Evolutionary conservation across 2,329 filamentous ascomycete species (phyloP), one percentile per base, ranked within the genome.

Genomic region (Epichloe amarillans): DNA sequence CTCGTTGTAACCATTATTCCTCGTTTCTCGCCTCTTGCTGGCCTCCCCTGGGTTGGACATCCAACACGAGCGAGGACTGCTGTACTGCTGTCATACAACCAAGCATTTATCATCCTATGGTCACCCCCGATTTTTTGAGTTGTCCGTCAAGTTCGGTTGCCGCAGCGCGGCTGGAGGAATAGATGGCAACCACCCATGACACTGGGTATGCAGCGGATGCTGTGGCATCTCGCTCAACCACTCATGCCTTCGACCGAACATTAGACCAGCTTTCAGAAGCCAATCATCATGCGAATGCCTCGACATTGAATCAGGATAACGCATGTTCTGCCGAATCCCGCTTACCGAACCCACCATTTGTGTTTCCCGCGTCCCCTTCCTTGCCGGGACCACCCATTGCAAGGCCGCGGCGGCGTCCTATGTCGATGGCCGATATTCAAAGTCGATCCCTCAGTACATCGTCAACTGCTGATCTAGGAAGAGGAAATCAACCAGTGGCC

Each of bases 341-440:
- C 49, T 71, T 70, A 47, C 80, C 80, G 45, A 84, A 84, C 49
- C 81, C 82, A 33, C 75, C 74, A 5, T 85, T 85, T 59, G 73
- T 80, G 52, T 85, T 85, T 58, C 83, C 82, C 1, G 65, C 71
- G 21, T 65, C 69, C 44, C 66, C 73, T 7, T 63, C 74, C 1
- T 69, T 59, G 37, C 33, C 37, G 21, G 21, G n/a, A n/a, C 12
- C 37, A 33, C 69, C 74, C 2, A 68, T 72, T 3, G 70, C 72
- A 0, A 70, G 70, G 43, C 72, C 76, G 8, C 68, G 76, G 54
- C 72, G 73, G 58, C 72, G 77, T 37, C 75, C 76, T 50, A 69
- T 71, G 58, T 80, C 78, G 1, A 72, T 72, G 10, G 72, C 77
- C 37, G 76, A 79, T 58, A 65, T 66, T 26, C 69, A 62, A 53